Evolutionary conservation across 345 rosid species (phyloP).

Genomic region (Salix viminalis): DNA sequence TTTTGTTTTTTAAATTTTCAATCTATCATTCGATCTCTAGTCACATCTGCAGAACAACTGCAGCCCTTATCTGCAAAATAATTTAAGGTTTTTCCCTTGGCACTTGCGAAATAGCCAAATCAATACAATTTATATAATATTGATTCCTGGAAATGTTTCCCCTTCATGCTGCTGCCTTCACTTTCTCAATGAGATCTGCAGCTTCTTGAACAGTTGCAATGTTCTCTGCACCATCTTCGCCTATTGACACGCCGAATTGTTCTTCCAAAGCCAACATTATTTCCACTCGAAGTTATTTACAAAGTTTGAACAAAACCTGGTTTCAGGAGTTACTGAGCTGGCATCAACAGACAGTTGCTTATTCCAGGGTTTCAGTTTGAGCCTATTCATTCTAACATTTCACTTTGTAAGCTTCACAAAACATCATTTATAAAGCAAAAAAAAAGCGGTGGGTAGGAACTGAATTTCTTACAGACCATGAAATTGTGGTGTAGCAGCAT

Average conservation of each 20-base stretch:
- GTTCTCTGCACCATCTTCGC: slow-evolving; percentile 60
- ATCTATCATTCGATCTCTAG: too few species aligned
- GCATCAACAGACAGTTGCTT: slow-evolving; percentile 58
- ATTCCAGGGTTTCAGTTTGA: slow-evolving; percentile 40
- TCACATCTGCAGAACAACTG: not conserved
- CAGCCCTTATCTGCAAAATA: not conserved
- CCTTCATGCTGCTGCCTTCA: slow-evolving; percentile 33
- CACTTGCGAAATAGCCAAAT: not conserved
- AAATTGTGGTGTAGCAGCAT: slow-evolving; percentile 29
- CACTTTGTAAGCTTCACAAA: not conserved
- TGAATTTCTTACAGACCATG: slow-evolving; percentile 43
- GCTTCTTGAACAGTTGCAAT: slow-evolving; percentile 57
- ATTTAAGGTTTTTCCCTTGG: not conserved
- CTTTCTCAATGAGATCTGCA: slow-evolving; percentile 56
- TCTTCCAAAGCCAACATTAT: slow-evolving; percentile 73
- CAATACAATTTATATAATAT: not conserved
- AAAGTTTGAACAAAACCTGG: slow-evolving; percentile 33
- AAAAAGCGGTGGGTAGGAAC: not conserved
- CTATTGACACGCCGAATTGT: slow-evolving; percentile 51
- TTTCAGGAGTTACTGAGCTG: slow-evolving; percentile 45
- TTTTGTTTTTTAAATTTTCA: too few species aligned
- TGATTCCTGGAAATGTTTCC: not conserved
- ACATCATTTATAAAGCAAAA: not conserved
- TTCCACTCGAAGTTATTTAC: slow-evolving; percentile 35
- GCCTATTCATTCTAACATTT: slow-evolving; percentile 27